These are phyloP conservation scores for Nitzschia sp. DNA, from an alignment of 108 stramenopile species.

Conservation along the genomic window DNA sequence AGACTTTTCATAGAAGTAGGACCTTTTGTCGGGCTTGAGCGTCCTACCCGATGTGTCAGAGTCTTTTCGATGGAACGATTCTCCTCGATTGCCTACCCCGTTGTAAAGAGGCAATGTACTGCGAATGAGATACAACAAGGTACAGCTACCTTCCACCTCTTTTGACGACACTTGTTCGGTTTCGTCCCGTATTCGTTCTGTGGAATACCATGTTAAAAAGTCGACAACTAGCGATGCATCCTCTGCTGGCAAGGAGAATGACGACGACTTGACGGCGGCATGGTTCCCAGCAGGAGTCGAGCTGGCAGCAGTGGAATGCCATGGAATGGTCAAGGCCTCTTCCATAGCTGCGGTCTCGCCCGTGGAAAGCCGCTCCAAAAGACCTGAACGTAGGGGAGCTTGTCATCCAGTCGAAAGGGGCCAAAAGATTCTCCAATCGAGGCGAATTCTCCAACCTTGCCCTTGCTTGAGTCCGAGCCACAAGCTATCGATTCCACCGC, in stretches of 20 bases:
- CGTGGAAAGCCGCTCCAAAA: not conserved
- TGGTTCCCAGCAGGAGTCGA: too few relatives aligned
- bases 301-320: too few relatives aligned
- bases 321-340: not conserved
- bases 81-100: not conserved
- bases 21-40: not conserved
- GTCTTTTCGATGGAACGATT: conserved; percentile 9
- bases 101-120: conserved; percentile 5
- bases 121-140: conserved; percentile 5
- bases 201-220: not conserved
- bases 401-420: conserved; percentile 27
- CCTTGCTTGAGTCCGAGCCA: conserved; percentile 7
- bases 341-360: not conserved
- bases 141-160: not conserved
- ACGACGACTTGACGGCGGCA: not conserved
- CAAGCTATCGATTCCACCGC: conserved; percentile 25
- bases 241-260: not conserved
- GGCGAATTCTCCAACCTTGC: not conserved
- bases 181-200: not conserved
- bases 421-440: conserved; percentile 2
- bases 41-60: not conserved
- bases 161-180: not conserved
- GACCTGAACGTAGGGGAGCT: not conserved
- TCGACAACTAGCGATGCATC: conserved; percentile 16
- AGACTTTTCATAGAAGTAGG: not conserved